Conservation (phyloP, 306 rosid genomes). For the Elaeagnus macrophylla region DNA sequence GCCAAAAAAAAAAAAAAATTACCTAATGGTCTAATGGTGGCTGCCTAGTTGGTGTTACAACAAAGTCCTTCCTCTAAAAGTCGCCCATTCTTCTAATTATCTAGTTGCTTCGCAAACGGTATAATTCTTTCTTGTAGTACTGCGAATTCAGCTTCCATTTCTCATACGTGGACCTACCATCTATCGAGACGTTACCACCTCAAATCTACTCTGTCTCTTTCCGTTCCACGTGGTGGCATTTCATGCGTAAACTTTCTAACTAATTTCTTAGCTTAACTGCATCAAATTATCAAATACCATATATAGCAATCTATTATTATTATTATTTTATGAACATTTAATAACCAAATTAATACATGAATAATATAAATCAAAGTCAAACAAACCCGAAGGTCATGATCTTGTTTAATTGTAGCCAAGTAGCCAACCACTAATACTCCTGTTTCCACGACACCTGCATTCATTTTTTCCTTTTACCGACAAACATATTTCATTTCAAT, state of each 20-base stretch:
- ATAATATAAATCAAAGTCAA: conserved; percentile 1
- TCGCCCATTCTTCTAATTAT: too few relatives aligned
- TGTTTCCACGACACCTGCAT: conserved; percentile 14
- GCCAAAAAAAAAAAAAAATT: too few relatives aligned
- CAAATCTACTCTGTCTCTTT: background rate
- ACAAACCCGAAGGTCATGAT: conserved; percentile 8
- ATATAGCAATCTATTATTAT: too few relatives aligned
- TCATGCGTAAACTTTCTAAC: background rate
- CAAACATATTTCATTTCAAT: too few relatives aligned
- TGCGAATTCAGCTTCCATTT: conserved; percentile 10
- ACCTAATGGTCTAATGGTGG: too few relatives aligned
- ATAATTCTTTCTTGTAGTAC: background rate
- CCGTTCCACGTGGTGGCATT: background rate
- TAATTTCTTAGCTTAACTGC: background rate
- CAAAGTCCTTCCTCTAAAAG: too few relatives aligned
- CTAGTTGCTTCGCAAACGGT: too few relatives aligned
- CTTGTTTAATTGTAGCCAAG: conserved; percentile 7
- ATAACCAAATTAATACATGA: background rate
- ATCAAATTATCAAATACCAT: too few relatives aligned
- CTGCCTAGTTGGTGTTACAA: too few relatives aligned
- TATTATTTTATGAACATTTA: background rate
- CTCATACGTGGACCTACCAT: conserved; percentile 31
- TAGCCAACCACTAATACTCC: background rate
- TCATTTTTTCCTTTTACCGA: background rate
- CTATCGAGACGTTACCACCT: conserved; percentile 9